Percentiles rank a stretch among this genome's conserved stretches.
These are phyloP conservation scores for Tricholoma sp. DNA, from an alignment of 768 basidiomycete genomes.

Conservation along the genomic window DNA sequence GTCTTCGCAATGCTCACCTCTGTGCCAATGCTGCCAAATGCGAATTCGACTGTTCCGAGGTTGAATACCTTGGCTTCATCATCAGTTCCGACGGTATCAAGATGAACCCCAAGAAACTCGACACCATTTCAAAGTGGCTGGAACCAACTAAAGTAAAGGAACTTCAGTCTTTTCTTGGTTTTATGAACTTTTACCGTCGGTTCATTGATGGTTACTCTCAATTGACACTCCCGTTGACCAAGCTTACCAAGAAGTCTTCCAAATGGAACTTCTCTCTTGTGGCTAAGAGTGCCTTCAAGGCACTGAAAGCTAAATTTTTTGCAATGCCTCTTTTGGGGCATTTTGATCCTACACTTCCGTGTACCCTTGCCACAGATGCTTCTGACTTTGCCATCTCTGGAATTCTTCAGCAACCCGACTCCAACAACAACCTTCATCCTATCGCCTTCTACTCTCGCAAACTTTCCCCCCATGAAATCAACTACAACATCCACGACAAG, in stretches of 20 bases:
- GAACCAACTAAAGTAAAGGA: conserved; percentile 24
- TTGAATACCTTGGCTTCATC: conserved; percentile 35
- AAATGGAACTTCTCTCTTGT: not conserved
- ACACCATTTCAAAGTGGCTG: conserved; percentile 25
- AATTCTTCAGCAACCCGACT: conserved; percentile 15
- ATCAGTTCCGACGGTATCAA: conserved; percentile 16
- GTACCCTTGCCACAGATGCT: conserved; percentile 26
- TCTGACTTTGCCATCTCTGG: conserved; percentile 30
- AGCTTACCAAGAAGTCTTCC: not conserved
- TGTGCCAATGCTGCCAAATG: conserved; percentile 26
- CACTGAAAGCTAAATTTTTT: too few relatives aligned
- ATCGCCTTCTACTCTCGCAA: conserved; percentile 32
- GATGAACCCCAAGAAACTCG: conserved; percentile 5
- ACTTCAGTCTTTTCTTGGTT: conserved; percentile 35
- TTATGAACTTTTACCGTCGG: conserved; percentile 33
- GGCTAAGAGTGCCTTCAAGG: not conserved
- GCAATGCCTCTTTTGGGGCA: conserved; percentile 30
- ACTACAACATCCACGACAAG: conserved; percentile 39
- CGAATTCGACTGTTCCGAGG: conserved; percentile 26
- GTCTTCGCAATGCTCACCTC: conserved; percentile 19
- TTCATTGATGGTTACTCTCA: conserved; percentile 30
- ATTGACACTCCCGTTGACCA: conserved; percentile 9
- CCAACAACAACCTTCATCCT: conserved; percentile 27
- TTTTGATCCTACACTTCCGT: conserved; percentile 23
- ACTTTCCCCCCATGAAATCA: conserved; percentile 33